These are phyloP conservation scores for Pluteus cervinus DNA, from an alignment of 768 basidiomycete genomes.

Conservation along the genomic window DNA sequence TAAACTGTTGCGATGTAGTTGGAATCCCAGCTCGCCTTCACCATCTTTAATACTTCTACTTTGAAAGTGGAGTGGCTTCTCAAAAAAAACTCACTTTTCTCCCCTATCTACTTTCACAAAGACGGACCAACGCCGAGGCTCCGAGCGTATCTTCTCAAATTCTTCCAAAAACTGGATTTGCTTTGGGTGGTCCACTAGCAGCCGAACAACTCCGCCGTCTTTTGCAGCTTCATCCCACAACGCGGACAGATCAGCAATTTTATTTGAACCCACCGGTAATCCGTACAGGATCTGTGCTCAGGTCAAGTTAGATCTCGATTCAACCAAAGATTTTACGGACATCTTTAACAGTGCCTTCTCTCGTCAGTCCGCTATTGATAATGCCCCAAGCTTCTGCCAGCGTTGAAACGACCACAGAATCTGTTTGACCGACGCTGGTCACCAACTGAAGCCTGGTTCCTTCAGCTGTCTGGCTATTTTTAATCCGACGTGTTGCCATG, in stretches of 20 bases:
- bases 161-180: conserved; percentile 63
- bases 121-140: conserved; percentile 55
- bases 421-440: conserved; percentile 44
- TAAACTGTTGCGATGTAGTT: conserved; percentile 47
- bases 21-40: conserved; percentile 69
- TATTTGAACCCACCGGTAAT: conserved; percentile 64
- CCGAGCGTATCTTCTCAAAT: conserved; percentile 40
- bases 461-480: conserved; percentile 54
- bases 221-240: conserved; percentile 50
- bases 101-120: conserved; percentile 83
- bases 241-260: conserved; percentile 60
- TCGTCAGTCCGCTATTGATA: conserved; percentile 57
- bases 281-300: conserved; percentile 79
- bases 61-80: too few relatives aligned
- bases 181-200: conserved; percentile 72
- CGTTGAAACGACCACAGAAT: conserved; percentile 75
- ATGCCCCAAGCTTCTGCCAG: conserved; percentile 79
- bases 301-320: conserved; percentile 1
- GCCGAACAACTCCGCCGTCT: conserved; percentile 53
- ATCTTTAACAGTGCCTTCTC: conserved; percentile 72
- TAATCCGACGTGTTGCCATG: neutral
- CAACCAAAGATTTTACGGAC: conserved; percentile 34
- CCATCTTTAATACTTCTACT: conserved; percentile 9
- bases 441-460: conserved; percentile 66
- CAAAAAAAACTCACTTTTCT: conserved; percentile 47